Conservation (phyloP, 2,329 filamentous ascomycete genomes). For the Fusarium goolgardi region DNA sequence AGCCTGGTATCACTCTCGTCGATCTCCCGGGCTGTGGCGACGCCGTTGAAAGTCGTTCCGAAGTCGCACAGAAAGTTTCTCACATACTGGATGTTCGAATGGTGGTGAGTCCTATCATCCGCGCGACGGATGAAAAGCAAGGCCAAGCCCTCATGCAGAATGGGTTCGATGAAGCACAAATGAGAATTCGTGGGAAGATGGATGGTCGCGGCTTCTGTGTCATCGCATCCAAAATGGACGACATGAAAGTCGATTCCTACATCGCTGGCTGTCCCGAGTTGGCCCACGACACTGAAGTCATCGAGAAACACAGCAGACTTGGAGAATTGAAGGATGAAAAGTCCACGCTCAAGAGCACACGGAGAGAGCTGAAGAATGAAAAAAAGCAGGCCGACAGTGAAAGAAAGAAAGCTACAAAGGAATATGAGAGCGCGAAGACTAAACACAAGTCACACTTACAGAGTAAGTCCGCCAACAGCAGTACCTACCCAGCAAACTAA, state of each 20-base stretch:
- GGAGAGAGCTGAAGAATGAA: neutral
- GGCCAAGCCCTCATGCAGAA: constrained; percentile 38
- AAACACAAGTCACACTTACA: neutral
- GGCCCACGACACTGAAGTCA: neutral
- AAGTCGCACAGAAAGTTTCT: constrained; percentile 38
- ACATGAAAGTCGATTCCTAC: constrained; percentile 25
- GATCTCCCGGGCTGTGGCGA: constrained; percentile 67
- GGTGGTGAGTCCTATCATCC: constrained; percentile 43
- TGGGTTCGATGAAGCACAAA: constrained; percentile 42
- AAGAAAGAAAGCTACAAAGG: neutral
- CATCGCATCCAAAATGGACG: constrained; percentile 48
- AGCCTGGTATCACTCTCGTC: constrained; percentile 62
- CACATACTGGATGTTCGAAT: constrained; percentile 44
- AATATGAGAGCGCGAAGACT: neutral
- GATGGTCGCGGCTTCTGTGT: constrained; percentile 42
- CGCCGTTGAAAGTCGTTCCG: constrained; percentile 40
- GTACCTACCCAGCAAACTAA: neutral
- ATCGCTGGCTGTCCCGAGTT: neutral
- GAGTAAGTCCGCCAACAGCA: neutral
- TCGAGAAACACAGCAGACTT: neutral
- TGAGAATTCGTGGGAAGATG: constrained; percentile 47
- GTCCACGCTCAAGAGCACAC: neutral
- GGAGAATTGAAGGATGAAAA: neutral
- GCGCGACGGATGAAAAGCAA: constrained; percentile 47
- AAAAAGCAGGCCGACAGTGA: neutral